Percentiles rank a stretch among this genome's conserved stretches.
These are phyloP conservation scores for Cladophialophora psammophila DNA, from an alignment of 2,329 filamentous ascomycete species.

Conservation along the genomic window DNA sequence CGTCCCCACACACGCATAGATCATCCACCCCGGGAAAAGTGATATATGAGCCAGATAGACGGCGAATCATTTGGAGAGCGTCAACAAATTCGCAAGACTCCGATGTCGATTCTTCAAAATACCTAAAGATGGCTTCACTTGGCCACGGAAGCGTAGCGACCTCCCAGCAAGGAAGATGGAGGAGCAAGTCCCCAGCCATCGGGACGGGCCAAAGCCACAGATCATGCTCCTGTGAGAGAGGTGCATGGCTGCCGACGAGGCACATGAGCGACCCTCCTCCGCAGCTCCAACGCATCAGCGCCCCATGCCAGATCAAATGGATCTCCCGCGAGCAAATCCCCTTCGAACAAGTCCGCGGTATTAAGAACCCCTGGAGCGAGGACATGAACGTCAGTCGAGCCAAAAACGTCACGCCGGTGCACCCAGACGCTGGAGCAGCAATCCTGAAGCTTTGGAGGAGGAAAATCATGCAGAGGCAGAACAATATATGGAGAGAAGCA, in stretches of 20 bases:
- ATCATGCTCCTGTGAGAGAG: no score
- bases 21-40: background rate
- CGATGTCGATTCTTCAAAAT: no score
- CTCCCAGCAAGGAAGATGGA: no score
- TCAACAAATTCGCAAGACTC: background rate
- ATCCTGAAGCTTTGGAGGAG: background rate
- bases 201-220: no score
- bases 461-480: background rate
- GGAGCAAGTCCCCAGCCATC: no score
- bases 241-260: no score
- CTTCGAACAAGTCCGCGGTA: slow-evolving; percentile 25
- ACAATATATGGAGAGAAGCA: background rate
- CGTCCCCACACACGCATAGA: slow-evolving; percentile 2
- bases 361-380: slow-evolving; percentile 29
- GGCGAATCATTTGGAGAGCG: background rate
- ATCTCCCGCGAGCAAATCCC: slow-evolving; percentile 21
- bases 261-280: no score
- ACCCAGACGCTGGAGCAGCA: slow-evolving; percentile 18
- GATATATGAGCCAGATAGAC: background rate
- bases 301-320: slow-evolving; percentile 29
- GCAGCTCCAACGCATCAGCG: slow-evolving; percentile 19
- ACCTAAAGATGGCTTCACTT: no score
- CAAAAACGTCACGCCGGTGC: slow-evolving; percentile 26
- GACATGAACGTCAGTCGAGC: slow-evolving; percentile 26
- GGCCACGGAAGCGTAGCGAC: no score